Conservation (phyloP, 345 rosid species). For the Moricandia moricandioides region DNA sequence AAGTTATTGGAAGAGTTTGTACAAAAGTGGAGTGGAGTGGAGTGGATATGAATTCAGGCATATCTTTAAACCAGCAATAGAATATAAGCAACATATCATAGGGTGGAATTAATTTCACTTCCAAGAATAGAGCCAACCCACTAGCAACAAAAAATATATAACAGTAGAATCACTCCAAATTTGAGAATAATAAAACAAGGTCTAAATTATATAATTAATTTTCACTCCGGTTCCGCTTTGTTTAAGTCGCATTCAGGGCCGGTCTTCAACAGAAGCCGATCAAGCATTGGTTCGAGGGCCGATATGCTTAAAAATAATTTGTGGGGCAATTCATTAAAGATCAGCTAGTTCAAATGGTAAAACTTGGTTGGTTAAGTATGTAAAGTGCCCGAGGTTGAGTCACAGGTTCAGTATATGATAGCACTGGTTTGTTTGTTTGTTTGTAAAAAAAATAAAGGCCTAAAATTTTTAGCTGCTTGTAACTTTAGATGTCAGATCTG, state of each 20-base stretch:
- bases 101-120: neutral
- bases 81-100: neutral
- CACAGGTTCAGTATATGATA: no score
- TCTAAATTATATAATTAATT: neutral
- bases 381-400: no score
- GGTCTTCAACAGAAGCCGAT: no score
- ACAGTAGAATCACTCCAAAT: neutral
- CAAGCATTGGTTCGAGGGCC: no score
- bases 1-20: conserved; percentile 20
- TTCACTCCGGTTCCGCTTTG: neutral
- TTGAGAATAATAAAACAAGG: neutral
- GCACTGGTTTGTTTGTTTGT: no score
- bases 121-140: neutral
- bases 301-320: no score
- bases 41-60: neutral
- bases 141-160: neutral
- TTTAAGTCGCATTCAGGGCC: neutral
- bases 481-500: no score
- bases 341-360: no score
- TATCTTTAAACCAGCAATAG: neutral
- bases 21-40: neutral
- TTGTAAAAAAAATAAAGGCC: no score
- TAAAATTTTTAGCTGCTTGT: no score
- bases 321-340: no score
- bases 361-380: no score